Evolutionary conservation across 768 basidiomycete genomes (phyloP), one percentile per base, ranked within the genome.

Genomic region (Mycena sanguinolenta): DNA sequence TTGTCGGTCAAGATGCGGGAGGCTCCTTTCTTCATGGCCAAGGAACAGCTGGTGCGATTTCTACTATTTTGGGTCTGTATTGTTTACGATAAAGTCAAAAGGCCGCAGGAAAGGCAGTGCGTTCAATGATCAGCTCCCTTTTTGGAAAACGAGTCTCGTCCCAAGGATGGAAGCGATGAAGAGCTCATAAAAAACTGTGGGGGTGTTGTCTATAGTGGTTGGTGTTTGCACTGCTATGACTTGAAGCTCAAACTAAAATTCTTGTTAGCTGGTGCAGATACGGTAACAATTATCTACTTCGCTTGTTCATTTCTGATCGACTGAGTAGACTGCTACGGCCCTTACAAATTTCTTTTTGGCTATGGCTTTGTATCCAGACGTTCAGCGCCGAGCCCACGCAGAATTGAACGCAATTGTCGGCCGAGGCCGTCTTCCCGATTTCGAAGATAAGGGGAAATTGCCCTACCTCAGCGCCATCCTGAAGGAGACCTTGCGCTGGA

Each of bases 361-460:
- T 9, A 75, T 84, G 80, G 77, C 78, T 10, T 70, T 82, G 34
- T 80, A 79, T 67, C 84, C 84, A 0, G 82, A 82, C 9, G 77
- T 53, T n/a, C 83, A 80, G 70, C 76, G 75, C 58, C 79, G 77
- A 71, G 84, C 82, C 4, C 83, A 83, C 39, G 77, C 74, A 36
- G 84, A 84, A 73, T 77, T 84, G 53, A 84, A 85, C 64, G 67
- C 78, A 36, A 74, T 84, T 30, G 25, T 83, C 58, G 81, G 79
- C 50, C 70, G 74, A 58, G 66, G 75, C n/a, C n/a, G n/a, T n/a
- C n/a, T n/a, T n/a, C n/a, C n/a, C n/a, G n/a, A n/a, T n/a, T n/a
- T n/a, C n/a, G n/a, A n/a, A n/a, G n/a, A n/a, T n/a, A n/a, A 77
- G 14, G 25, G n/a, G 16, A 23, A 59, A 13, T 23, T 71, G 59